phyloP scores from a whole-genome alignment of 441 rosid species.

The Adansonia madagascariensis region DNA sequence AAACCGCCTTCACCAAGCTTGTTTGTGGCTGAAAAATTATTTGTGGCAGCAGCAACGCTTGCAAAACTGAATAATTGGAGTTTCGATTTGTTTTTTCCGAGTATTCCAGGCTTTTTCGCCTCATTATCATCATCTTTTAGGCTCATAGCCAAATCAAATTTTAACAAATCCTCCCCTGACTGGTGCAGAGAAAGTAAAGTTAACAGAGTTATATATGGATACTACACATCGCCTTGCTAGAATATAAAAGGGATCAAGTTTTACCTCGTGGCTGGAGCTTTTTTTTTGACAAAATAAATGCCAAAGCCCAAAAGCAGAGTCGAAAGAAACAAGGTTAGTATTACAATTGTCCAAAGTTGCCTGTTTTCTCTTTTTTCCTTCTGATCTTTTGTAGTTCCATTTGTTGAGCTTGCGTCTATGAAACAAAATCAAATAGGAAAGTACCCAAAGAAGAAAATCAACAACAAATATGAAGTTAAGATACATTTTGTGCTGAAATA shows the following conservation, averaged over 20 bases:
- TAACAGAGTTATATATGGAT: neutral
- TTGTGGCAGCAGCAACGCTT: slow-evolving; percentile 37
- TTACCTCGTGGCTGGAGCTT: neutral
- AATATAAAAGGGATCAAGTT: neutral
- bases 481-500: neutral
- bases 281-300: neutral
- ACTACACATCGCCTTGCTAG: neutral
- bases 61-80: slow-evolving; percentile 37
- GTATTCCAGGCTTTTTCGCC: slow-evolving; percentile 28
- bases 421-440: neutral
- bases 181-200: neutral
- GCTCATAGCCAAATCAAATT: slow-evolving; percentile 14
- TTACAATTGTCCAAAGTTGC: neutral
- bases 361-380: neutral
- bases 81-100: slow-evolving; percentile 19
- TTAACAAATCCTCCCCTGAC: slow-evolving; percentile 17
- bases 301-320: neutral
- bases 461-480: neutral
- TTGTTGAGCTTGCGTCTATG: neutral
- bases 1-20: slow-evolving; percentile 50
- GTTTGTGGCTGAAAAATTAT: slow-evolving; percentile 32
- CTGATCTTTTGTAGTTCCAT: neutral
- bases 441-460: neutral
- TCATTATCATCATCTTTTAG: neutral
- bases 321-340: neutral